A percentile compares a stretch with the other conserved stretches of the same genome.
Evolutionary conservation across 139 green algal genomes (phyloP).

Genomic region (Dunaliella primolecta): DNA sequence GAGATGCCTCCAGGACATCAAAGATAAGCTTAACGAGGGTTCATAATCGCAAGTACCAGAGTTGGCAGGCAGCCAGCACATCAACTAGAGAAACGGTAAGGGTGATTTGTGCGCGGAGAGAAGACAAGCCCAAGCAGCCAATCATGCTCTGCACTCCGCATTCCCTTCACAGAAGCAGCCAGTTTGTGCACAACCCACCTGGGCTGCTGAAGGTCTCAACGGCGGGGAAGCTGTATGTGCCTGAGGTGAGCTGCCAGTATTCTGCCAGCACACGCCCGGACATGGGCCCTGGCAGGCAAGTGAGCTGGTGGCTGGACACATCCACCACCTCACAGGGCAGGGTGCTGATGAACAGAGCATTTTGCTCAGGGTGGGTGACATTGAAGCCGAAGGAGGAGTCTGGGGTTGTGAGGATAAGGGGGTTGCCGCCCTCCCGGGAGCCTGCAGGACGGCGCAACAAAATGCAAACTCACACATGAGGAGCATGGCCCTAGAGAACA

Average conservation of each 20-base stretch:
- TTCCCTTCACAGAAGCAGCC: too few relatives aligned
- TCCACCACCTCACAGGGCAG: slow-evolving; percentile 14
- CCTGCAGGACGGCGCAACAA: too few relatives aligned
- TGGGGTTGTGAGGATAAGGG: slow-evolving; percentile 1
- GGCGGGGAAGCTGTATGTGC: slow-evolving; percentile 13
- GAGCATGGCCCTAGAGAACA: not conserved
- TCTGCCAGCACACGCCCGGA: slow-evolving; percentile 24
- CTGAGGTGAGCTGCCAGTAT: slow-evolving; percentile 27
- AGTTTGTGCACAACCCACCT: not conserved
- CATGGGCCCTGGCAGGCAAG: slow-evolving; percentile 13
- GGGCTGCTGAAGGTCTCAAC: slow-evolving; percentile 6
- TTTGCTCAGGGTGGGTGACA: not conserved
- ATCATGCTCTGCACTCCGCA: too few relatives aligned
- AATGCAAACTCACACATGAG: not conserved
- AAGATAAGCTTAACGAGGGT: too few relatives aligned
- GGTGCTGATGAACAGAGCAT: slow-evolving; percentile 21
- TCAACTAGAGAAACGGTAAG: not conserved
- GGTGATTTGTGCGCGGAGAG: not conserved
- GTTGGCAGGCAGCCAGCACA: not conserved
- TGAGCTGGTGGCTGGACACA: not conserved
- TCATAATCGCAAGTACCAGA: too few relatives aligned
- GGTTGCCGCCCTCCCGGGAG: slow-evolving; percentile 27
- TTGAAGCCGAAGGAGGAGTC: slow-evolving; percentile 16
- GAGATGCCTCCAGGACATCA: too few relatives aligned
- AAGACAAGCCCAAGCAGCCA: too few relatives aligned